Conservation (phyloP, 2,329 filamentous ascomycete species). For the Whalleya microplaca region DNA sequence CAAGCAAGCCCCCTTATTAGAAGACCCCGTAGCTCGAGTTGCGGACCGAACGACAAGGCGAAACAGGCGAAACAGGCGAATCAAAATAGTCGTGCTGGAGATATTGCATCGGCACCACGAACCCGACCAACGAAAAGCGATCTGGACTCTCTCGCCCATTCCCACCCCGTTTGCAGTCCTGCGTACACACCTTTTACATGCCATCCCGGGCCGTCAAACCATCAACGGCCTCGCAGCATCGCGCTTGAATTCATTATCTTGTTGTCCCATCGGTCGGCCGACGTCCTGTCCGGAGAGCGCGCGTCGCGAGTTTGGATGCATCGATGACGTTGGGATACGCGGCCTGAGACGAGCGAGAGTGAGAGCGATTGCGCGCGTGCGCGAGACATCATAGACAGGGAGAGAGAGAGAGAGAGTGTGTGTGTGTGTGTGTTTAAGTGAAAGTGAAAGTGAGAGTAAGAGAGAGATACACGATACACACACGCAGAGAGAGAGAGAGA, state of each 20-base stretch:
- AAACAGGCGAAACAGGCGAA: no score
- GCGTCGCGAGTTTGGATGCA: conserved; percentile 7
- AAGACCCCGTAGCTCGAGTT: neutral
- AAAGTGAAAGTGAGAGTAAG: neutral
- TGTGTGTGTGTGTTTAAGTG: no score
- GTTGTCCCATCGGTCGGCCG: neutral
- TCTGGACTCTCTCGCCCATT: neutral
- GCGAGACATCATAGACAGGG: conserved; percentile 10
- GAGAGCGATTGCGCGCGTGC: conserved; percentile 19
- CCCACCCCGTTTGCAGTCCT: conserved; percentile 13
- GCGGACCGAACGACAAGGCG: neutral
- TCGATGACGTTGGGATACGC: conserved; percentile 19
- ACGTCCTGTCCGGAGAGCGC: neutral
- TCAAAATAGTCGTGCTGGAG: neutral
- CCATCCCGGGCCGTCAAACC: neutral
- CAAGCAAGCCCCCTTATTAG: no score
- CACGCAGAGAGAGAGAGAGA: no score
- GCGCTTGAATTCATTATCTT: neutral
- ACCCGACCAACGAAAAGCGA: neutral
- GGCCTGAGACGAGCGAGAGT: conserved; percentile 15
- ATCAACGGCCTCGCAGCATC: neutral
- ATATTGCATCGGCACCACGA: neutral
- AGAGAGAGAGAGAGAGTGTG: neutral
- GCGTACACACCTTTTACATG: conserved; percentile 11
- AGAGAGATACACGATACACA: no score